Conservation (phyloP, 2,329 filamentous ascomycete genomes). For the Onygenales sp. region DNA sequence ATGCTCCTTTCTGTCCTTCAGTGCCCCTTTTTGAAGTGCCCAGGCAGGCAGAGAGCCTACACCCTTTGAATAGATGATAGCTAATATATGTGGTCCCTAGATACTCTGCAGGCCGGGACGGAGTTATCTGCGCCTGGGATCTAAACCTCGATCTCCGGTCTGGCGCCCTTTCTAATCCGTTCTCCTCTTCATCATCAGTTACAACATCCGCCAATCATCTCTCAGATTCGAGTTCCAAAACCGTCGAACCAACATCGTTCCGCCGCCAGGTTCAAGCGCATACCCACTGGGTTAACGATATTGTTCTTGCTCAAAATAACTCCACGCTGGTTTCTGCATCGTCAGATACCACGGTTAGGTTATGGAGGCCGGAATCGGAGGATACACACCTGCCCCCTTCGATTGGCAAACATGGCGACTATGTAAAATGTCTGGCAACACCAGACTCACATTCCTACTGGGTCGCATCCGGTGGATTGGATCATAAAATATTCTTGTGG, state of each 20-base stretch:
- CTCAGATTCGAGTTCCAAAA: constrained; percentile 12
- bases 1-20: neutral
- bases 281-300: constrained; percentile 94
- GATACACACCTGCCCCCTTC: constrained; percentile 56
- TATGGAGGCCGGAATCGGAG: constrained; percentile 70
- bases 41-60: no score
- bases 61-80: neutral
- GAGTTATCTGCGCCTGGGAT: constrained; percentile 93
- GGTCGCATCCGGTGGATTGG: constrained; percentile 89
- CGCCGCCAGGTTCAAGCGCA: constrained; percentile 66
- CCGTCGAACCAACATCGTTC: constrained; percentile 41
- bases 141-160: constrained; percentile 58
- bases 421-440: constrained; percentile 86
- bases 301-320: constrained; percentile 69
- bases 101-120: constrained; percentile 92
- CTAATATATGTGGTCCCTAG: constrained; percentile 36
- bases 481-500: constrained; percentile 88
- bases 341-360: constrained; percentile 85
- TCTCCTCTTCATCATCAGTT: constrained; percentile 25
- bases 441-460: constrained; percentile 63
- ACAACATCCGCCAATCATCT: constrained; percentile 10
- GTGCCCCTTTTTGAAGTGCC: no score
- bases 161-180: constrained; percentile 12
- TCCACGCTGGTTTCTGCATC: constrained; percentile 77
- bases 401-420: constrained; percentile 89